A percentile compares a stretch with the other conserved stretches of the same genome.
These are phyloP conservation scores for Trichoderma virens DNA, from an alignment of 495 filamentous ascomycete genomes.

Conservation along the genomic window DNA sequence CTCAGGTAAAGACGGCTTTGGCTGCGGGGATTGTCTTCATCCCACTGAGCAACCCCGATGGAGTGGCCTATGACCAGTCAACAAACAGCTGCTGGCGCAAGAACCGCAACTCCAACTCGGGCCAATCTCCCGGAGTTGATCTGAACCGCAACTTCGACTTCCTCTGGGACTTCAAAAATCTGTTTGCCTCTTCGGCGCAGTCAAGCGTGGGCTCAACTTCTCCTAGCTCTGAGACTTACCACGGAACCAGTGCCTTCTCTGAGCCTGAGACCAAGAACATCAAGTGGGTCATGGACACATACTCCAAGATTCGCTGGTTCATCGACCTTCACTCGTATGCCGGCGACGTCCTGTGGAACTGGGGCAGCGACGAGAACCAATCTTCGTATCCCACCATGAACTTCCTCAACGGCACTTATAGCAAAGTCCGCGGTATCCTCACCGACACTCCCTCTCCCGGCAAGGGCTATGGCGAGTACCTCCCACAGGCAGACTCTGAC, in stretches of 20 bases:
- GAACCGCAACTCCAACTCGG: constrained; percentile 27
- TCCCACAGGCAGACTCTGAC: constrained; percentile 19
- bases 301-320: constrained; percentile 33
- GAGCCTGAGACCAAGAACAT: constrained; percentile 32
- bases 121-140: constrained; percentile 24
- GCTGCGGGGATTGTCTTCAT: constrained; percentile 31
- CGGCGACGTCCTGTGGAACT: constrained; percentile 31
- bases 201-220: constrained; percentile 20
- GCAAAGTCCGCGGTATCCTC: constrained; percentile 29
- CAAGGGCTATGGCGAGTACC: constrained; percentile 29
- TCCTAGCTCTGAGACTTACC: constrained; percentile 23
- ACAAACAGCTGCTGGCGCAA: constrained; percentile 32
- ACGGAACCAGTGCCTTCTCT: constrained; percentile 26
- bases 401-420: constrained; percentile 28
- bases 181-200: constrained; percentile 19
- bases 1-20: constrained; percentile 29
- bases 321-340: constrained; percentile 36
- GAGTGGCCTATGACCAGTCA: constrained; percentile 29
- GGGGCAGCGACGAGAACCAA: constrained; percentile 35
- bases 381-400: constrained; percentile 23
- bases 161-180: constrained; percentile 26
- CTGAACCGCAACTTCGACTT: constrained; percentile 36
- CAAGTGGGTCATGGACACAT: constrained; percentile 29
- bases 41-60: constrained; percentile 34
- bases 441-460: constrained; percentile 15